These are phyloP conservation scores for Blechomonas ayalai DNA, from an alignment of 208 protist genomes.

Conservation along the genomic window DNA sequence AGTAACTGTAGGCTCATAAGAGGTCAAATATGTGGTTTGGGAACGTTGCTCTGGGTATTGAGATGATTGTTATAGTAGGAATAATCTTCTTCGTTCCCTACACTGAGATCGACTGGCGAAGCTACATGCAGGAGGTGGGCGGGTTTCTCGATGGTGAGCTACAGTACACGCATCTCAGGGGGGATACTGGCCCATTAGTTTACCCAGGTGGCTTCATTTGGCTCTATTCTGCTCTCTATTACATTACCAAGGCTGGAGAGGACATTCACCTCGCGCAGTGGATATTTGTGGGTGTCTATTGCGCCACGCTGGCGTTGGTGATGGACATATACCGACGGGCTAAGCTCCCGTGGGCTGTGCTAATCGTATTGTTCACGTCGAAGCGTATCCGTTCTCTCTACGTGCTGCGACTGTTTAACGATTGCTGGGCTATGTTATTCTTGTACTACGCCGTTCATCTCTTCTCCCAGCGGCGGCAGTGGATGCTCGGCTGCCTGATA, in stretches of 20 bases:
- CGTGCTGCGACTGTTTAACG: constrained; percentile 87
- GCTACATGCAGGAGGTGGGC: constrained; percentile 88
- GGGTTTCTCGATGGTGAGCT: constrained; percentile 66
- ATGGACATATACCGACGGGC: constrained; percentile 34
- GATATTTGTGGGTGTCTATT: constrained; percentile 73
- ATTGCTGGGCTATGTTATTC: constrained; percentile 83
- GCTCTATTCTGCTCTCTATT: constrained; percentile 73
- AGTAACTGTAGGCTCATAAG: neutral
- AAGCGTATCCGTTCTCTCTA: constrained; percentile 82
- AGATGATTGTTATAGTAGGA: constrained; percentile 25
- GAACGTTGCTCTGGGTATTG: constrained; percentile 1
- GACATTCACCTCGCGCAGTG: constrained; percentile 63
- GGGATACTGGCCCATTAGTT: constrained; percentile 80
- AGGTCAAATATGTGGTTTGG: neutral
- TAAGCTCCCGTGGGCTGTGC: constrained; percentile 16
- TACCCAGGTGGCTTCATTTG: constrained; percentile 89
- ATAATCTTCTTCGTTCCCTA: constrained; percentile 44
- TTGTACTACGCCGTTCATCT: constrained; percentile 49
- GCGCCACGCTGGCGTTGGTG: constrained; percentile 32
- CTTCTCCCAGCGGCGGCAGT: constrained; percentile 30
- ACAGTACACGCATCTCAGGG: constrained; percentile 72
- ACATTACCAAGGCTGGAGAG: constrained; percentile 58
- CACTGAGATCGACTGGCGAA: constrained; percentile 88
- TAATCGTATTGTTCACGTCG: constrained; percentile 53
- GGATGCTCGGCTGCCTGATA: constrained; percentile 52